Conservation (phyloP, 768 basidiomycete species). For the Rhizopogon roseolus region DNA sequence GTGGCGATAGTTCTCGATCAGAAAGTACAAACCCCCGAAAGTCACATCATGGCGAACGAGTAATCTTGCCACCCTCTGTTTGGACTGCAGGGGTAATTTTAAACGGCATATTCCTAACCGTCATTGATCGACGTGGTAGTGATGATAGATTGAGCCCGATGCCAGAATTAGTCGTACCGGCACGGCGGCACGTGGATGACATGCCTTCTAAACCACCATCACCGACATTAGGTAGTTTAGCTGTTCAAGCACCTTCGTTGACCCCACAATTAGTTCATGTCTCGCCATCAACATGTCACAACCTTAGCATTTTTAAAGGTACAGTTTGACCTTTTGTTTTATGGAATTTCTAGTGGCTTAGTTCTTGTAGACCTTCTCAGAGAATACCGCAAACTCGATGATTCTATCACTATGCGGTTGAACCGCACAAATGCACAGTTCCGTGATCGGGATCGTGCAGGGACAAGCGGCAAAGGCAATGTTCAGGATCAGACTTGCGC, state of each 20-base stretch:
- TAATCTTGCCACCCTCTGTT: conserved; percentile 26
- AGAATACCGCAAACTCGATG: conserved; percentile 79
- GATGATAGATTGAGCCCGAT: conserved; percentile 1
- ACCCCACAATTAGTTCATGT: conserved; percentile 66
- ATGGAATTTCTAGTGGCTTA: conserved; percentile 9
- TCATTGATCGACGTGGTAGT: conserved; percentile 2
- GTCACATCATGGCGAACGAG: not conserved
- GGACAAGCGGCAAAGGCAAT: conserved; percentile 39
- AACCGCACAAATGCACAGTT: conserved; percentile 76
- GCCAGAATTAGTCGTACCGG: conserved; percentile 21
- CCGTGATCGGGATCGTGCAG: conserved; percentile 63
- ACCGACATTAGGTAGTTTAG: conserved; percentile 60
- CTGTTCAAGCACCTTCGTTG: conserved; percentile 58
- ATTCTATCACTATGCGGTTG: conserved; percentile 73
- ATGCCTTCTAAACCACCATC: conserved; percentile 39
- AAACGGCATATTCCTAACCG: not conserved
- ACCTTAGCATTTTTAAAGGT: conserved; percentile 76
- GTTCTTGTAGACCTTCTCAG: conserved; percentile 61
- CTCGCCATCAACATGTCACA: conserved; percentile 65
- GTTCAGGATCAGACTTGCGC: conserved; percentile 73
- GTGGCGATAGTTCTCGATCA: not conserved
- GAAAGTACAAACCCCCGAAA: not conserved
- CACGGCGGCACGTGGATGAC: conserved; percentile 22
- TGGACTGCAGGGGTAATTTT: not conserved
- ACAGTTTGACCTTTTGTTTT: conserved; percentile 7